These are phyloP conservation scores for Verruconis gallopava DNA, from an alignment of 2,329 filamentous ascomycete genomes.

Conservation along the genomic window DNA sequence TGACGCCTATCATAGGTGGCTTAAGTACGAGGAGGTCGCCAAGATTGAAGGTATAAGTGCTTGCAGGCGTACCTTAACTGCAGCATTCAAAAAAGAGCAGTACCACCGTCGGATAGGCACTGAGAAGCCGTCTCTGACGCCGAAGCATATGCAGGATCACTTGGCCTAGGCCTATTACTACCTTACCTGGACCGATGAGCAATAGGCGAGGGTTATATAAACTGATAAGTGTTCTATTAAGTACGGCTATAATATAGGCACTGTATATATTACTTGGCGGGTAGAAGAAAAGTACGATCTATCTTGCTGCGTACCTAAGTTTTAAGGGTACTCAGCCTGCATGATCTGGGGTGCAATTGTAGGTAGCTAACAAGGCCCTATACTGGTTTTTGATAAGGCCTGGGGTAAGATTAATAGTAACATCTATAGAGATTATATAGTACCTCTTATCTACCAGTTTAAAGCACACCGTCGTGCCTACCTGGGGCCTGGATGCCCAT, in stretches of 20 bases:
- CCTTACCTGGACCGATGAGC: neutral
- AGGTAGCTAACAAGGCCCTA: neutral
- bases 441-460: neutral
- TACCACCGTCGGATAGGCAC: no score
- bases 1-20: no score
- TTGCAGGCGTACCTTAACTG: no score
- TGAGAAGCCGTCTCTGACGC: no score
- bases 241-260: neutral
- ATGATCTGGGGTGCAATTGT: neutral
- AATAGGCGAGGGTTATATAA: neutral
- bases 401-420: neutral
- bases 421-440: neutral
- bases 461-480: neutral
- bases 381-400: neutral
- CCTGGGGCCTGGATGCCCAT: neutral
- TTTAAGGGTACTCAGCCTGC: neutral
- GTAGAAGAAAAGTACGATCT: neutral
- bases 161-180: neutral
- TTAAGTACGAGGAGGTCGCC: no score
- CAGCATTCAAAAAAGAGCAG: no score
- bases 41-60: no score
- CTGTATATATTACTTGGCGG: neutral
- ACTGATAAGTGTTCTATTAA: neutral
- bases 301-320: neutral
- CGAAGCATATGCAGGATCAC: neutral